Evolutionary conservation across 192 early-diverging fungal species (phyloP), one percentile per base, ranked within the genome.

Genomic region (Helicostylum pulchrum): DNA sequence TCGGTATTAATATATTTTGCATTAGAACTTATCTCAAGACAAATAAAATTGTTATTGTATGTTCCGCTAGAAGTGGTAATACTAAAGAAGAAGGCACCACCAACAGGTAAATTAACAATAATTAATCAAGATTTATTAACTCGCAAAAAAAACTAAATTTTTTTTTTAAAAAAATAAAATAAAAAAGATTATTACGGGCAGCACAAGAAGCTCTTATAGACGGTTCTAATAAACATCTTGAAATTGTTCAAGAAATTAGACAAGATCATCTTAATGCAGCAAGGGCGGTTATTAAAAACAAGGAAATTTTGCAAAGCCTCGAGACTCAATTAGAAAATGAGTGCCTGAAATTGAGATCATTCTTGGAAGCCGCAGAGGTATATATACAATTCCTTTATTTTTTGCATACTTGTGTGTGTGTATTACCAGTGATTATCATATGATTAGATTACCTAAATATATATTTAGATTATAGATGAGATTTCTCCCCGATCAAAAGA

Each of bases 401-500:
- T 39, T 6, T 39, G 36, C 9, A 10, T 39, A 10, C 9, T 6
- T 39, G 36, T 39, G 36, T 39, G 36, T 39, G 36, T 39, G 36
- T 39, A 10, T 39, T 39, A 9, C 36, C 9, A 10, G 36, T 39
- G 36, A 39, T 39, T 39, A 39, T 39, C 36, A 39, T 39, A 39
- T 39, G 36, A 43, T 55, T 0, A 20, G 19, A 59, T 44, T 9
- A 20, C 7, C 39, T 12, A 6, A 48, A 7, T 45, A 32, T 44
- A 26, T 26, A 21, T 46, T 52, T 43, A 73, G 72, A 92, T 92
- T 53, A 93, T 96, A 72, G 90, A 92, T 64, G 94, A 96, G 68
- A 88, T 96, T 5, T 95, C 94, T 48, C 92, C 94, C 45, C 83
- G 90, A 65, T 95, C 94, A n/a, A 78, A 86, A 62, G 94, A 96